A percentile compares a stretch with the other conserved stretches of the same genome.
phyloP scores from a whole-genome alignment of 805 yeast genomes.

The Starmerella lactis-condensi region DNA sequence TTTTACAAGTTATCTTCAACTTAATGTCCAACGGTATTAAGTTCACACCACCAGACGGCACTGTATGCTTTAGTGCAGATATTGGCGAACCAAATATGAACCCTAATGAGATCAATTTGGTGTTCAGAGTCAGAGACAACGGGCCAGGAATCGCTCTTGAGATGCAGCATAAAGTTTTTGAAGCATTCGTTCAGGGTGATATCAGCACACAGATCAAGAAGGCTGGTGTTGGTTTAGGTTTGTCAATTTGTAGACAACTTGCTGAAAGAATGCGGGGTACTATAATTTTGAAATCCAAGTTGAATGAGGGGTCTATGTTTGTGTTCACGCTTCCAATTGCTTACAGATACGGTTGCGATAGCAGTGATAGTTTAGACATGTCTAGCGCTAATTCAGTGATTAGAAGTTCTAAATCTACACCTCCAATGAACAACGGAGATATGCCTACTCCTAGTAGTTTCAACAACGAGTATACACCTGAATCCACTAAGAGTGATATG shows the following conservation, averaged over 20 bases:
- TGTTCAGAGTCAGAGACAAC: constrained; percentile 65
- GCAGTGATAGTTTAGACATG: background rate
- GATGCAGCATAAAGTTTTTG: constrained; percentile 69
- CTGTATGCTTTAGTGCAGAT: constrained; percentile 35
- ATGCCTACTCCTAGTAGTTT: background rate
- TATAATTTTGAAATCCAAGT: constrained; percentile 47
- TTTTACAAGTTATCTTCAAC: constrained; percentile 82
- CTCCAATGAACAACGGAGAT: constrained; percentile 1
- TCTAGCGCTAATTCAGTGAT: background rate
- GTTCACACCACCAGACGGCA: constrained; percentile 80
- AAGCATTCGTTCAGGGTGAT: constrained; percentile 94
- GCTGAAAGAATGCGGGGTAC: constrained; percentile 85
- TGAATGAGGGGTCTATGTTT: constrained; percentile 74
- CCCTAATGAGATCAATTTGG: constrained; percentile 20
- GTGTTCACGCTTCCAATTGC: constrained; percentile 40
- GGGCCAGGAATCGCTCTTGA: constrained; percentile 87
- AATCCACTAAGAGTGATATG: constrained; percentile 1
- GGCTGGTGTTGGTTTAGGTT: constrained; percentile 93
- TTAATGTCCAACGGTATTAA: constrained; percentile 77
- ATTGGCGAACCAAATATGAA: constrained; percentile 1
- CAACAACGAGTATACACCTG: constrained; percentile 1
- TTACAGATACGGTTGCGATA: background rate
- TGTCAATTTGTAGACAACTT: constrained; percentile 73
- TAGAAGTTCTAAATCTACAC: background rate
- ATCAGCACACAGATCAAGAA: constrained; percentile 76